phyloP scores from a whole-genome alignment of 192 early-diverging fungal genomes.

The Coemansia sp. region DNA sequence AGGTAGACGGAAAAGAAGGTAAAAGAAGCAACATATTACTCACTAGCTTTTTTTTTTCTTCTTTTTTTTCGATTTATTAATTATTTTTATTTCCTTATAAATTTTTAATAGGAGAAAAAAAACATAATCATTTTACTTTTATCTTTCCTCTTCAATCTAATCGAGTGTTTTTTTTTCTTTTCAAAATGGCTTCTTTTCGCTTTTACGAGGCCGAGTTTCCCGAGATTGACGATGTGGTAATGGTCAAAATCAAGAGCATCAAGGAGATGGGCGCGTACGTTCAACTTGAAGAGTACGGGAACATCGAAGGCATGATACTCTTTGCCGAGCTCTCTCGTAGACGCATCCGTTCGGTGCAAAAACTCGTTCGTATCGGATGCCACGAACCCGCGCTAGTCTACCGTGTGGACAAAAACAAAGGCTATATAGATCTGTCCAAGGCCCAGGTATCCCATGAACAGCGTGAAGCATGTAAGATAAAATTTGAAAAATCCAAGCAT shows the following conservation, averaged over 20 bases:
- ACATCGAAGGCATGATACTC: constrained; percentile 97
- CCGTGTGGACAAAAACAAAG: constrained; percentile 96
- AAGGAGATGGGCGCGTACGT: constrained; percentile 97
- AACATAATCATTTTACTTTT: neutral
- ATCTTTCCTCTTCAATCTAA: neutral
- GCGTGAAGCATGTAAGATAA: constrained; percentile 86
- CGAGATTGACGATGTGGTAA: constrained; percentile 91
- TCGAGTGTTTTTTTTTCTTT: neutral
- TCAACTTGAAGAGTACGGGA: constrained; percentile 91
- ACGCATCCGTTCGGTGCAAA: constrained; percentile 96
- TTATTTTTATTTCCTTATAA: too few species aligned
- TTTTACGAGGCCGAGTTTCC: constrained; percentile 96
- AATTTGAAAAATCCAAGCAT: constrained; percentile 91
- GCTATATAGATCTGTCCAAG: constrained; percentile 99
- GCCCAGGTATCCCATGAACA: constrained; percentile 89
- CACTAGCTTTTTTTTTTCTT: neutral
- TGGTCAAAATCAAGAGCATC: constrained; percentile 96
- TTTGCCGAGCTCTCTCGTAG: constrained; percentile 89
- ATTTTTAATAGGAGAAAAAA: too few species aligned
- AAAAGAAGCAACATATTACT: too few species aligned
- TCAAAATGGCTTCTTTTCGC: constrained; percentile 62
- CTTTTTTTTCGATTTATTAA: neutral
- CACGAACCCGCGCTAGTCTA: constrained; percentile 93
- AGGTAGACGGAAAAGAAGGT: too few species aligned
- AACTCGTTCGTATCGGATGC: constrained; percentile 88